These are phyloP conservation scores for Purshia tridentata DNA, from an alignment of 306 rosid species.

Conservation along the genomic window DNA sequence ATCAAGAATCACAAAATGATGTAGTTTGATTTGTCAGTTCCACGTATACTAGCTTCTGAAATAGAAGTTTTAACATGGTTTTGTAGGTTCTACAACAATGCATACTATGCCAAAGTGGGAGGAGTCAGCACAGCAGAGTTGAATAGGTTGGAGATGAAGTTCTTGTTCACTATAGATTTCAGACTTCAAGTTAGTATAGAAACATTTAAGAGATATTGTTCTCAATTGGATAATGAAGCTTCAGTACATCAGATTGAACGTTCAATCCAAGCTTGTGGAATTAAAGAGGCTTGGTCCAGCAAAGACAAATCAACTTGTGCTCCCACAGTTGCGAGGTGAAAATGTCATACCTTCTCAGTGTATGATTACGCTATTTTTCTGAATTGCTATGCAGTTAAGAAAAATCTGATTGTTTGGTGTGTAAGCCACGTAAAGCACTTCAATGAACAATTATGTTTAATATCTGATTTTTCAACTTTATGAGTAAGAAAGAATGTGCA, in stretches of 20 bases:
- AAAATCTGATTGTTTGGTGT: slow-evolving; percentile 10
- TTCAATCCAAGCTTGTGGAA: slow-evolving; percentile 69
- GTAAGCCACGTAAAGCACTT: slow-evolving; percentile 4
- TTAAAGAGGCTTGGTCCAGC: slow-evolving; percentile 71
- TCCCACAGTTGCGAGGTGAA: slow-evolving; percentile 70
- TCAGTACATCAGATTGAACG: slow-evolving; percentile 62
- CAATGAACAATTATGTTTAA: not conserved
- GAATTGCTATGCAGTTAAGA: slow-evolving; percentile 20
- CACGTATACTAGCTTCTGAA: not conserved
- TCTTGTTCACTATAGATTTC: slow-evolving; percentile 79
- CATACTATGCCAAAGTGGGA: slow-evolving; percentile 95
- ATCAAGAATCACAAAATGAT: not conserved
- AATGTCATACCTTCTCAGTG: slow-evolving; percentile 25
- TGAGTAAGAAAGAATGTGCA: not conserved
- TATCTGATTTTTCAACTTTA: not conserved
- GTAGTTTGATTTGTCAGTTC: not conserved
- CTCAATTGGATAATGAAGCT: slow-evolving; percentile 64
- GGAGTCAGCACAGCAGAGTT: slow-evolving; percentile 81
- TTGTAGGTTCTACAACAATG: slow-evolving; percentile 88
- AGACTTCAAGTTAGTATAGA: slow-evolving; percentile 77
- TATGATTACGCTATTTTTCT: slow-evolving; percentile 13
- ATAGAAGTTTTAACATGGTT: slow-evolving; percentile 17
- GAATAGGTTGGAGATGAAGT: slow-evolving; percentile 85
- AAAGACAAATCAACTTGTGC: slow-evolving; percentile 63
- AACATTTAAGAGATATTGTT: slow-evolving; percentile 70